Evolutionary conservation across 495 filamentous ascomycete species (phyloP).

Genomic region (Neurospora sp.): DNA sequence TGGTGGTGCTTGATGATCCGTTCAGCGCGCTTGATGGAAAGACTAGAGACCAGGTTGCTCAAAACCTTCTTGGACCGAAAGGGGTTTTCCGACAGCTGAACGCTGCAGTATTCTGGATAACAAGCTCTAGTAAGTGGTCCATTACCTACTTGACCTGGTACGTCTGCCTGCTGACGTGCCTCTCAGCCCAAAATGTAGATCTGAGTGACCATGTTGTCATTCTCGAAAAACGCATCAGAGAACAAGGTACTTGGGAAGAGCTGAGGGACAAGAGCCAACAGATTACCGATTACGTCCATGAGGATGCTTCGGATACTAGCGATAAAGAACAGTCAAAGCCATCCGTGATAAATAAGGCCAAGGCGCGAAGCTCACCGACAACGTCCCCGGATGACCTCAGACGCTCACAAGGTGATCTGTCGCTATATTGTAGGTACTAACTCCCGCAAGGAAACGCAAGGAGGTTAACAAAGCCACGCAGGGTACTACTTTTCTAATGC

Average conservation of each 20-base stretch:
- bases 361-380: not conserved
- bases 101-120: conserved; percentile 34
- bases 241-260: conserved; percentile 16
- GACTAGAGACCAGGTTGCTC: conserved; percentile 29
- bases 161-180: not conserved
- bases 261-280: conserved; percentile 4
- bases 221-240: conserved; percentile 10
- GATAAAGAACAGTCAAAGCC: not conserved
- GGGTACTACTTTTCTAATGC: conserved; percentile 48
- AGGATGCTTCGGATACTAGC: not conserved
- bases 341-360: not conserved
- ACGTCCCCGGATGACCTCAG: not conserved
- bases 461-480: conserved; percentile 1
- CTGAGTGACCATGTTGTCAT: conserved; percentile 15
- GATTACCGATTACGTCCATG: conserved; percentile 12
- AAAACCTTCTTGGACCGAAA: conserved; percentile 27
- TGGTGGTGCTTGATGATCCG: conserved; percentile 29
- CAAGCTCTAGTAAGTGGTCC: conserved; percentile 19
- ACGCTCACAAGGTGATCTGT: conserved; percentile 10
- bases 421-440: conserved; percentile 14
- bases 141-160: not conserved
- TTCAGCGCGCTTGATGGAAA: conserved; percentile 28
- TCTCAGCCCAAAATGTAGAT: conserved; percentile 9
- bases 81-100: conserved; percentile 27
- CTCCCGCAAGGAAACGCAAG: not conserved